Base-by-base conservation (phyloP, 495 filamentous ascomycete species). In the Beverwykella pulmonaria region DNA sequence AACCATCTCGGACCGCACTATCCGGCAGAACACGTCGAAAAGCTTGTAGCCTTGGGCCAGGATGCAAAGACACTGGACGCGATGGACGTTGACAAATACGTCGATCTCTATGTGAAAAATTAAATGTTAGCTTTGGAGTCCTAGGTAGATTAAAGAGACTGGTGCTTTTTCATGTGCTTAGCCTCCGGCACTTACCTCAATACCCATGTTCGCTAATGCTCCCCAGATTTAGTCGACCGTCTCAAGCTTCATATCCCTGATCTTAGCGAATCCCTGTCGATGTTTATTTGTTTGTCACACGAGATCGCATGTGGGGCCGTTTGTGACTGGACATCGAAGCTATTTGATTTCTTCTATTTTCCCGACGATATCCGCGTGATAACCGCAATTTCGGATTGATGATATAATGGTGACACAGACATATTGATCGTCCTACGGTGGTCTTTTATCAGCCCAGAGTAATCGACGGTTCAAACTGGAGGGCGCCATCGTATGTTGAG, bases 1-100 rank as follows among this genome's bases (percentile, higher is more conserved):
- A 86, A 91, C 72, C 95, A 98, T 79, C 78, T 97, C 23, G 84
- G 85, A 72, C 89, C 90, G 17, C 93, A 96, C 80, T 96, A 89
- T 73, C 80, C 84, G 59, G 80, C 89, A 77, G 81, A 82, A 32
- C 88, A 87, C 73, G 90, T 96, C 23, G 82, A 90, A 77, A 82
- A 92, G 79, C 83, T 98, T 63, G 80, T 96, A 36, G 81, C 89
- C 69, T 77, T 96, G 57, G 90, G 89, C 65, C 84, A 83, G 77
- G 82, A 95, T 76, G 78, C 82, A 57, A 81, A 88, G 76, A 86
- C 82, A 76, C 80, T 98, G 47, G 91, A 96, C 81, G 76, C 78
- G 61, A 90, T 90, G 83, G 83, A 89, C 59, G 88, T 98, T 12
- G 95, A 98, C 79, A 80, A 91, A 78, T 98, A 97, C 76, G 90